A percentile compares a stretch with the other conserved stretches of the same genome.
These are phyloP conservation scores for Yueomyces sp. DNA, from an alignment of 1,139 yeast genomes.

Conservation along the genomic window DNA sequence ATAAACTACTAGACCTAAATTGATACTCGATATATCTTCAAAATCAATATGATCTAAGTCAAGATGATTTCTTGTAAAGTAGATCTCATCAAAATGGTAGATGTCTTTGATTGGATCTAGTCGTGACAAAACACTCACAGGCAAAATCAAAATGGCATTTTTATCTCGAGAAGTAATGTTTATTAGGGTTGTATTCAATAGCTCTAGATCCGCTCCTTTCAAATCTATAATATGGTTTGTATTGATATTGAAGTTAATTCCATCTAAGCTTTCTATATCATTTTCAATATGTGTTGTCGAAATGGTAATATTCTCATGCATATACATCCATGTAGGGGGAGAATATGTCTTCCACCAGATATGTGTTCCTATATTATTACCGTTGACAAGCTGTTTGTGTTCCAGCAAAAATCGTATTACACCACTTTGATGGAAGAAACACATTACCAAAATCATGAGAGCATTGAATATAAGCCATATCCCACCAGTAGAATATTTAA, in stretches of 20 bases:
- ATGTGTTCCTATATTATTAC: slow-evolving; percentile 26
- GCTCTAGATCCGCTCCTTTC: slow-evolving; percentile 24
- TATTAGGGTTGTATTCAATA: slow-evolving; percentile 15
- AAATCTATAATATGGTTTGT: slow-evolving; percentile 27
- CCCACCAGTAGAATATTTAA: slow-evolving; percentile 13
- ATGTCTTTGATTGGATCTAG: slow-evolving; percentile 9
- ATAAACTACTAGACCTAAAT: slow-evolving; percentile 38
- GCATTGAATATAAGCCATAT: slow-evolving; percentile 59
- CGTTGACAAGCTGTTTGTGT: not conserved
- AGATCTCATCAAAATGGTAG: slow-evolving; percentile 23
- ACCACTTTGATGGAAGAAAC: slow-evolving; percentile 83
- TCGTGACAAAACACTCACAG: slow-evolving; percentile 31
- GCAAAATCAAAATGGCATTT: slow-evolving; percentile 32
- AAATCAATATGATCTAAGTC: slow-evolving; percentile 58
- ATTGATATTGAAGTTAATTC: slow-evolving; percentile 6
- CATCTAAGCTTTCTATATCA: slow-evolving; percentile 10
- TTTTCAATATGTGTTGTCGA: slow-evolving; percentile 19
- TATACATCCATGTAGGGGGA: slow-evolving; percentile 84
- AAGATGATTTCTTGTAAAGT: slow-evolving; percentile 38
- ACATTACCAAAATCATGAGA: slow-evolving; percentile 53
- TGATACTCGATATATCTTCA: slow-evolving; percentile 30
- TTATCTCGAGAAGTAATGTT: slow-evolving; percentile 10
- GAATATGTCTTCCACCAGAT: slow-evolving; percentile 93
- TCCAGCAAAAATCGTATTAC: slow-evolving; percentile 48
- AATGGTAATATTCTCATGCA: slow-evolving; percentile 23